Base-by-base conservation (phyloP, 2,329 filamentous ascomycete genomes). In the Talaromyces verruculosus region DNA sequence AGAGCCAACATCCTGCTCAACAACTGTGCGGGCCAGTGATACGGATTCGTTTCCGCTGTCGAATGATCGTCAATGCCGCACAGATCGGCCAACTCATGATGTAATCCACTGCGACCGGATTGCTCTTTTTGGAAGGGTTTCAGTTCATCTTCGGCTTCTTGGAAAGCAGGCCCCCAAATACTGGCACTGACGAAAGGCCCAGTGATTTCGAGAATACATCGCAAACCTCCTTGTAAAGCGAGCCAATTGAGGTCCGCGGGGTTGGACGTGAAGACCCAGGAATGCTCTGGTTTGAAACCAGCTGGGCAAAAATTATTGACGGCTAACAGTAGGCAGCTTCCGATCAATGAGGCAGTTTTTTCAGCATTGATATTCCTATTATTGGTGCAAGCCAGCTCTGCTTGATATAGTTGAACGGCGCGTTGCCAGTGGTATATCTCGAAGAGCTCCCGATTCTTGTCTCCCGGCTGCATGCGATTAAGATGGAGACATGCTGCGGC, bases 311-410 rank as follows among this genome's bases (percentile, higher is more conserved):
- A 79, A 22, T 76, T 72, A 65, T 77, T 73, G 43, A 76, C 70
- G 15, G 74, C 74, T 65, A 80, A 69, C 33, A 80, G 69, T 65
- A 80, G 71, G 55, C 77, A 78, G 41, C 76, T 72, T 1, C 76
- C 77, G 66, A 79, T 75, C 4, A 80, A 71, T 2, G 71, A 71
- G 67, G 78, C 76, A 72, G 79, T 79, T 67, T 79, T 80, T 5
- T 76, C 58, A 5, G 67, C 63, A 3, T 69, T 70, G 25, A 76
- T 33, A 22, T 57, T 57, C 2, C 22, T 25, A 8, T n/a, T 68
- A 7, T 69, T 66, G n/a, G 35, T 22, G 2, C 43, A 59, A 6
- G 71, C 61, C 15, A 80, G 67, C 58, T 78, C 78, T 5, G 67
- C 62, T 17, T 74, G 71, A 67, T 80, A 80, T 35, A 75, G 72